Conservation (phyloP, 2,329 filamentous ascomycete genomes). For the Exophiala calicioides region DNA sequence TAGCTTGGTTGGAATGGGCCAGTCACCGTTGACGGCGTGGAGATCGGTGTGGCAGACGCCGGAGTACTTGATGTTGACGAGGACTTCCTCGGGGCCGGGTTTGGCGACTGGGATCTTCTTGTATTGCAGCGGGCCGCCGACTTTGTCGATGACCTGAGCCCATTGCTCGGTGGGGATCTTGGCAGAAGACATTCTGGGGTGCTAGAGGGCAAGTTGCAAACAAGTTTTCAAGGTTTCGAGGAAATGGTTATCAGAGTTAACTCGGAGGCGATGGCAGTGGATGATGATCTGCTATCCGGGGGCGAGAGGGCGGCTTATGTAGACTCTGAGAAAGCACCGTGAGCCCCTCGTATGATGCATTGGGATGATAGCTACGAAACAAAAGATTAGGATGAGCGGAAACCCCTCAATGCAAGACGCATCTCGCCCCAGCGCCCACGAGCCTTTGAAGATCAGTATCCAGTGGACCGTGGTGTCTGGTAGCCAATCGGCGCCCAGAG, state of each 20-base stretch:
- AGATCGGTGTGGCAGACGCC: slow-evolving; percentile 90
- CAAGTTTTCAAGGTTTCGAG: no score
- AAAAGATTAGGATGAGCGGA: slow-evolving; percentile 27
- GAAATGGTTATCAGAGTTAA: no score
- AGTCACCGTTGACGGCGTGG: slow-evolving; percentile 82
- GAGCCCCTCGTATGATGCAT: slow-evolving; percentile 20
- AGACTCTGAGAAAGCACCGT: slow-evolving; percentile 7
- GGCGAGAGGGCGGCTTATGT: slow-evolving; percentile 19
- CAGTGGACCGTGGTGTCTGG: slow-evolving; percentile 13
- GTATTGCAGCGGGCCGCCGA: slow-evolving; percentile 63
- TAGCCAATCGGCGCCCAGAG: slow-evolving; percentile 9
- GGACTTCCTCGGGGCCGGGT: slow-evolving; percentile 85
- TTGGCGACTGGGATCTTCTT: slow-evolving; percentile 71
- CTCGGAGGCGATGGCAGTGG: no score
- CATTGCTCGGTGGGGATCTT: slow-evolving; percentile 79
- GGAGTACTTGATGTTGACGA: slow-evolving; percentile 86
- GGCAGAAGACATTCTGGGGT: slow-evolving; percentile 36
- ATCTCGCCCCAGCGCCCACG: neutral
- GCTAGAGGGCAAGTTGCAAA: neutral
- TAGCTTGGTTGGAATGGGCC: slow-evolving; percentile 79
- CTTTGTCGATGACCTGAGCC: slow-evolving; percentile 87
- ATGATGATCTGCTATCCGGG: neutral
- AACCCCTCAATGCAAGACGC: slow-evolving; percentile 24
- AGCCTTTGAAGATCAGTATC: slow-evolving; percentile 14
- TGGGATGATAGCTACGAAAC: neutral